Evolutionary conservation across 2,329 filamentous ascomycete genomes (phyloP).

Genomic region (Cladophialophora psammophila): DNA sequence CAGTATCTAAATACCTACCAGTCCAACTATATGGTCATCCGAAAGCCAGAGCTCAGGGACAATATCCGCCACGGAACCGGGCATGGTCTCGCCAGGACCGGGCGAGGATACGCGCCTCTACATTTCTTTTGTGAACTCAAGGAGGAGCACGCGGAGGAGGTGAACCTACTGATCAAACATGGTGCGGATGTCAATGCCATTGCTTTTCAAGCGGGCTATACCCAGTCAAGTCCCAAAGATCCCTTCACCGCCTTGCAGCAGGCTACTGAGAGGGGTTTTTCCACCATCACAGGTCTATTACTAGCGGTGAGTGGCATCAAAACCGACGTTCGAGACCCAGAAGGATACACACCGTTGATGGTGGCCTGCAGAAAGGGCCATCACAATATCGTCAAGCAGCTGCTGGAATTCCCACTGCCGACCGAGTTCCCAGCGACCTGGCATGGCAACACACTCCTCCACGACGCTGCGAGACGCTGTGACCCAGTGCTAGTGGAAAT

Average conservation of each 20-base stretch:
- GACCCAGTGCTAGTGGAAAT: conserved; percentile 34
- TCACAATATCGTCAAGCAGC: conserved; percentile 32
- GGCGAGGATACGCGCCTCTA: conserved; percentile 35
- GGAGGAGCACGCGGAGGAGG: conserved; percentile 34
- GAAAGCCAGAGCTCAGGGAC: conserved; percentile 32
- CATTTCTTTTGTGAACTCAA: conserved; percentile 39
- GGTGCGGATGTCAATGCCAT: conserved; percentile 36
- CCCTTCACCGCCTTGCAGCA: conserved; percentile 35
- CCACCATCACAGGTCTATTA: conserved; percentile 32
- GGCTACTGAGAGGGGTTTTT: conserved; percentile 32
- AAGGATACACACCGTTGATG: conserved; percentile 34
- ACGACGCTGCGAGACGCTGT: conserved; percentile 36
- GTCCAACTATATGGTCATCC: conserved; percentile 34
- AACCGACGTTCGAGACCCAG: conserved; percentile 26
- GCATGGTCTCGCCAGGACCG: conserved; percentile 32
- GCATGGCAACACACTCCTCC: conserved; percentile 37
- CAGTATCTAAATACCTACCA: conserved; percentile 36
- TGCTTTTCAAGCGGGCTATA: conserved; percentile 34
- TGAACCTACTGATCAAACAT: conserved; percentile 34
- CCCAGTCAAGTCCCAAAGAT: conserved; percentile 26
- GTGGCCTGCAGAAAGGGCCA: conserved; percentile 35
- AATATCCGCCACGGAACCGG: conserved; percentile 35
- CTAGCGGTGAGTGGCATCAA: conserved; percentile 25
- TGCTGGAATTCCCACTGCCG: conserved; percentile 31
- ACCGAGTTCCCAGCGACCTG: conserved; percentile 32